Evolutionary conservation across 306 rosid species (phyloP).

Genomic region (Argentina anserina): DNA sequence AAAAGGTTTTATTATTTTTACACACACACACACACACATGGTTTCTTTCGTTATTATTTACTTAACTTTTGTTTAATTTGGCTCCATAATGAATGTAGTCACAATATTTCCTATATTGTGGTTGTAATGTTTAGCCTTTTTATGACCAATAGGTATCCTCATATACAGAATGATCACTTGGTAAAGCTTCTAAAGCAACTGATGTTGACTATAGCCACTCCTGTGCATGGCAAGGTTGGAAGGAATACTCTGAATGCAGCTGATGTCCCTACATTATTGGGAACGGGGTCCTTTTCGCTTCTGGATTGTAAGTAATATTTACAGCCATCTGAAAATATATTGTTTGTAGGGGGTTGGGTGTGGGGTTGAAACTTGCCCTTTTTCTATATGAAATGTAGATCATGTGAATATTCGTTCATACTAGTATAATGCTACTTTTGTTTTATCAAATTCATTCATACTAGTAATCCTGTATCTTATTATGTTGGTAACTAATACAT

Average conservation of each 20-base stretch:
- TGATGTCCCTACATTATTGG: conserved; percentile 87
- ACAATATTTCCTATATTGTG: neutral
- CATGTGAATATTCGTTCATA: neutral
- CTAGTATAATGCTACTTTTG: neutral
- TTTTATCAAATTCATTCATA: neutral
- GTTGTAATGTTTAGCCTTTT: conserved; percentile 15
- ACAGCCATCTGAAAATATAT: conserved; percentile 19
- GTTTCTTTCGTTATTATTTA: neutral
- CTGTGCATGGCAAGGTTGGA: conserved; percentile 47
- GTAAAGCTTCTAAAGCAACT: conserved; percentile 81
- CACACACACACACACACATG: neutral
- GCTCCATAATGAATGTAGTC: neutral
- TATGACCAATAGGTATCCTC: conserved; percentile 65
- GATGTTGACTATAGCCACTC: conserved; percentile 45
- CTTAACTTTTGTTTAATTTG: neutral
- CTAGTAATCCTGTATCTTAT: neutral
- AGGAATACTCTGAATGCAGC: conserved; percentile 68
- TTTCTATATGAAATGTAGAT: neutral
- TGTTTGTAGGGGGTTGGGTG: conserved; percentile 7
- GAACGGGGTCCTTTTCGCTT: conserved; percentile 83
- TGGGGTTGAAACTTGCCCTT: neutral
- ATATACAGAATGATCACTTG: conserved; percentile 73
- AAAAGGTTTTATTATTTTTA: neutral
- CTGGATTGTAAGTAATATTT: conserved; percentile 59
- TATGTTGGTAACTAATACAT: neutral